Base-by-base conservation (phyloP, 306 rosid genomes). In the Glycine tomentella region DNA sequence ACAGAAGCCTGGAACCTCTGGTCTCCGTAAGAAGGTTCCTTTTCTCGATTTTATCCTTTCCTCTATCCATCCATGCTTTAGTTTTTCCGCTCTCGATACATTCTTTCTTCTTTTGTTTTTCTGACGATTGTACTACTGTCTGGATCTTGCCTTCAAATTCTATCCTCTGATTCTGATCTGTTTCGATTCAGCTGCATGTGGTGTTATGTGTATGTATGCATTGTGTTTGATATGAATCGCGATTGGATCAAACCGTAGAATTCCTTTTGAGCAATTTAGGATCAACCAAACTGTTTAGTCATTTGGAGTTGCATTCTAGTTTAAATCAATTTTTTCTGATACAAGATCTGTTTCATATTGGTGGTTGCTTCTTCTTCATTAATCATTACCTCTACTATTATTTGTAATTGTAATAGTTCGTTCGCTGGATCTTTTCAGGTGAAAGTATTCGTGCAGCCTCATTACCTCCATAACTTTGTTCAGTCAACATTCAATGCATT, bases 1-100 rank as follows among this genome's bases (percentile, higher is more conserved):
- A 91, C 99, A 96, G 83, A 96, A 96, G 94, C 99, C 99, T 61
- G 99, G 99, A 52, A 96, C 99, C 79, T 96, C 99, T 63, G 99
- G 99, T 74, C 99, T 96, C 81, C 99, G 99, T 78, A 96, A 96
- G 97, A 96, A 96, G 98, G 99, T 91, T 76, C 0, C 62, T 10
- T 83, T 0, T 25, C 31, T 25, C 31, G 31, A 25, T 25, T 25
- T 25, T 25, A 25, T 83, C 49, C 25, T 61, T 72, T 70, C 8
- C 25, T 36, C 46, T 2, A 25, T 81, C 51, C 1, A 52, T 56
- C 52, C 7, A 12, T 75, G 11, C 0, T 33, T 42, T 25, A 25
- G 31, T 25, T 25, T 25, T 25, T 25, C 31, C 31, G 31, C 31
- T 1, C 31, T 55, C 6, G 14, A 25, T 25, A 25, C 31, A 25